phyloP scores from a whole-genome alignment of 441 rosid genomes.

The Isatis lusitanica region DNA sequence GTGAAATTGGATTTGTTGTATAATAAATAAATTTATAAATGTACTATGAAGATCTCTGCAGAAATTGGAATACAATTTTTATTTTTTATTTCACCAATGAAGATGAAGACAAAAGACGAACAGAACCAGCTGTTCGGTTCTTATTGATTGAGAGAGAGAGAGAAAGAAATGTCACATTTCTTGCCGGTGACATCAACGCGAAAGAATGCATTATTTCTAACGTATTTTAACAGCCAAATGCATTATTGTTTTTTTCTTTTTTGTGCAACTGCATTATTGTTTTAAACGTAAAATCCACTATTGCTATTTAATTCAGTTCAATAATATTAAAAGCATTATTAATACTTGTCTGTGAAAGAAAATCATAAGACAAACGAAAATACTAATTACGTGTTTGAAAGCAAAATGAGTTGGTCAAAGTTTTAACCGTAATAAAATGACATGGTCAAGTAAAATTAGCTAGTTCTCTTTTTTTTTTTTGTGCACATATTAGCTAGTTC shows the following conservation, averaged over 20 bases:
- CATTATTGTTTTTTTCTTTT: neutral
- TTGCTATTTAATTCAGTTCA: neutral
- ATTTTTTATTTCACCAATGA: neutral
- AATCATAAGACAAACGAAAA: neutral
- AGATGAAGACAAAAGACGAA: constrained; percentile 23
- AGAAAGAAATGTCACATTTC: constrained; percentile 12
- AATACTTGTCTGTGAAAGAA: neutral
- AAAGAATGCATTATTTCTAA: neutral
- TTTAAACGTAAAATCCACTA: neutral
- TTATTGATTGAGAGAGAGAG: constrained; percentile 16
- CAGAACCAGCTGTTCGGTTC: constrained; percentile 24
- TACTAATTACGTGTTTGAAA: neutral
- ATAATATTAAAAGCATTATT: no score
- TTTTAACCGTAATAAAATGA: no score
- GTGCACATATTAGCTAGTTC: neutral
- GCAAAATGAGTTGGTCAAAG: neutral
- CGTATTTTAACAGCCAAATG: neutral
- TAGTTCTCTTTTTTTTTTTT: no score
- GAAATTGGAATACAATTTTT: constrained; percentile 12
- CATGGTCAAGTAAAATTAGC: neutral
- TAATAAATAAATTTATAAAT: neutral
- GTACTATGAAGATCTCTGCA: constrained; percentile 14
- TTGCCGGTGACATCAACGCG: constrained; percentile 26
- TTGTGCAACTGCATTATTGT: neutral
- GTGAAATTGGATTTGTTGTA: neutral